These are phyloP conservation scores for Dujonia santamariae DNA, from an alignment of 1,139 yeast species.

Conservation along the genomic window DNA sequence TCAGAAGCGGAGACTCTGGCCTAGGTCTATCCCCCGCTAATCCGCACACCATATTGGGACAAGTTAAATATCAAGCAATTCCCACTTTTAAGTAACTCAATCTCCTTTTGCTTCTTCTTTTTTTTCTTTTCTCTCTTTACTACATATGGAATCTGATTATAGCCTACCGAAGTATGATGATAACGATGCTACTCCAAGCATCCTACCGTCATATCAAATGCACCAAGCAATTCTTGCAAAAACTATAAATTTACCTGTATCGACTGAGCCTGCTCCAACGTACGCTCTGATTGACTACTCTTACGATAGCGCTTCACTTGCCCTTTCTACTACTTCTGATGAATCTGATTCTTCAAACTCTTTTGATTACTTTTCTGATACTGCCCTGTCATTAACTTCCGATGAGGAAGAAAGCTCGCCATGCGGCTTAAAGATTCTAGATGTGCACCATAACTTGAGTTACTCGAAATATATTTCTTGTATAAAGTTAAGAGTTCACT, in stretches of 20 bases:
- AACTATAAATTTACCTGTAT: conserved; percentile 2
- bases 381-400: neutral
- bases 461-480: neutral
- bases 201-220: conserved; percentile 9
- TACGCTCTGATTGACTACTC: conserved; percentile 2
- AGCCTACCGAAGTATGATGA: conserved; percentile 1
- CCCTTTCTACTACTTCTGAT: neutral
- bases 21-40: neutral
- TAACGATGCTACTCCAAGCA: conserved; percentile 3
- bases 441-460: conserved; percentile 3
- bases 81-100: neutral
- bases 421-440: conserved; percentile 3
- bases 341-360: neutral
- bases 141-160: conserved; percentile 1
- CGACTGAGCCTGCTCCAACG: conserved; percentile 3
- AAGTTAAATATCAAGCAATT: neutral
- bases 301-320: conserved; percentile 1
- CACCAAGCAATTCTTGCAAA: conserved; percentile 7
- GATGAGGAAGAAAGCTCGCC: neutral
- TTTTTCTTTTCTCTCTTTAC: neutral
- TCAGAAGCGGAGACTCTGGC: too few relatives aligned
- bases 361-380: neutral
- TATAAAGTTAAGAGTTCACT: conserved; percentile 25
- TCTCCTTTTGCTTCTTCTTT: neutral
- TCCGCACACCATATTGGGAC: neutral